Base-by-base conservation (phyloP, 345 rosid genomes). In the Pugionium cornutum region DNA sequence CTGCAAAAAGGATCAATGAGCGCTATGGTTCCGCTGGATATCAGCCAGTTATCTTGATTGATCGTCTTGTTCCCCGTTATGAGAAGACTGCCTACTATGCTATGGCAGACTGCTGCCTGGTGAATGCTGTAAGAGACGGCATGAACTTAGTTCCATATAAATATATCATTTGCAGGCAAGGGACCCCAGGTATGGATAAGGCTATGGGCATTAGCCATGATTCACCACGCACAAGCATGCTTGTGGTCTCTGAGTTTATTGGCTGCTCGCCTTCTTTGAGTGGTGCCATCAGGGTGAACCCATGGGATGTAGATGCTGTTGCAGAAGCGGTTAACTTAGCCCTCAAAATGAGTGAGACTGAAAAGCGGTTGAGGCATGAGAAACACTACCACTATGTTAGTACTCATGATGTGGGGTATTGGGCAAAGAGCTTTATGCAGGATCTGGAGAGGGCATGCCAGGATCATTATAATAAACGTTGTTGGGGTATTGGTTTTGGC, bases 251-350 rank as follows among this genome's bases (percentile, higher is more conserved):
- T 4, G 96, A 88, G 77, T 88, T 88, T 51, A 75, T 83, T 30
- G 96, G 96, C 31, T 88, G 95, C 79, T 85, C 95, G 44, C 95
- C 95, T 77, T 88, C 95, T 42, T 74, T 88, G 70, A 88, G 91
- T 60, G 95, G 91, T 26, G 95, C 95, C 2, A 79, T 85, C 44
- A 88, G 95, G 79, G 89, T 88, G 65, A 88, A 88, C 62, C 95
- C 95, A 26, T 88, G 91, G 95, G 91, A 85, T 51, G 64, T 81
- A 43, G 83, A 83, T 68, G 91, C 86, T 75, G 95, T 88, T 64
- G 84, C 89, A 8, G 95, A 88, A 60, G 86, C 95, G 25, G 73
- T 88, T 28, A 73, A 63, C 70, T 50, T 58, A 4, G 95, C 91
- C 3, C 50, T 83, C 41, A 85, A 74, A 11, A 81, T 86, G 86